Evolutionary conservation across 208 protist genomes (phyloP).

Genomic region (Leptomonas pyrrhocoris): DNA sequence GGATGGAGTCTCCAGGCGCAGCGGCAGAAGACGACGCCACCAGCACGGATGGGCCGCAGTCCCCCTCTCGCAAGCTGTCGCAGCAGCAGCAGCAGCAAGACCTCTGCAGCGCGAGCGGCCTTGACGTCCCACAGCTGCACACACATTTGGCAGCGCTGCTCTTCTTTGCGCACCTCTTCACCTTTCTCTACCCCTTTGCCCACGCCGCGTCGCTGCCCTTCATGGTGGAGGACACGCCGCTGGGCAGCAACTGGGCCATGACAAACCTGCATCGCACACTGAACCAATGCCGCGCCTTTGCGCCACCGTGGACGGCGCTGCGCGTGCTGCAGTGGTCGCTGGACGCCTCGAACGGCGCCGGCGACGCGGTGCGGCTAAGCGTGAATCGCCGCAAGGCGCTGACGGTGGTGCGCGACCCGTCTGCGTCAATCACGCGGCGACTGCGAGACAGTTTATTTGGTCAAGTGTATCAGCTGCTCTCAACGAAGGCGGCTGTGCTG

Average conservation of each 20-base stretch:
- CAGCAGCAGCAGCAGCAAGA: constrained; percentile 23
- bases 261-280: constrained; percentile 26
- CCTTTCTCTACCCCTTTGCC: constrained; percentile 40
- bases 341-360: constrained; percentile 46
- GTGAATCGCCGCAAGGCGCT: constrained; percentile 86
- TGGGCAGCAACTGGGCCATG: constrained; percentile 23
- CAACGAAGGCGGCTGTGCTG: constrained; percentile 48
- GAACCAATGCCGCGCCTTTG: constrained; percentile 27
- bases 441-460: constrained; percentile 86
- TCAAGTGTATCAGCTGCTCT: constrained; percentile 82
- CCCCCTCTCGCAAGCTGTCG: background rate
- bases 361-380: constrained; percentile 72
- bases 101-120: constrained; percentile 27
- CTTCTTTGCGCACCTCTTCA: constrained; percentile 31
- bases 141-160: constrained; percentile 24
- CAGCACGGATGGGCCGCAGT: background rate
- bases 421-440: constrained; percentile 37
- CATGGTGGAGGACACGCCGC: constrained; percentile 25
- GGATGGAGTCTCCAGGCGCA: background rate
- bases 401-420: constrained; percentile 53
- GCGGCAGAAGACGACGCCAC: background rate
- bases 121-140: constrained; percentile 15
- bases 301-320: constrained; percentile 48
- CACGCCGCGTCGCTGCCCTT: constrained; percentile 29
- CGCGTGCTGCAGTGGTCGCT: constrained; percentile 51